Conservation (phyloP, 306 rosid species). For the Quercus parvula region DNA sequence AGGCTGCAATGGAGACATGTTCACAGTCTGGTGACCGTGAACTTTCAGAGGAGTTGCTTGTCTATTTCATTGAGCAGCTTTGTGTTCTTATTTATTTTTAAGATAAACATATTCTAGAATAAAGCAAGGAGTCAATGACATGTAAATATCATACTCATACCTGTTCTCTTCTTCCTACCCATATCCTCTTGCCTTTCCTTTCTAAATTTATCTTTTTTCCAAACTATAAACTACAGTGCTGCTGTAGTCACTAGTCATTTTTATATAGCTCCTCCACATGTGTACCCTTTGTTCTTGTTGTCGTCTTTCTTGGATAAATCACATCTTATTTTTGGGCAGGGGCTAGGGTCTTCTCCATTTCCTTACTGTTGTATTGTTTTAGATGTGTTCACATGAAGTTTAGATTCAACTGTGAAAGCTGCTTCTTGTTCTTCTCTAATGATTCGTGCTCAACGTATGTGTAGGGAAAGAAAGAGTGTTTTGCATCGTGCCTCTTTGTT, state of each 20-base stretch:
- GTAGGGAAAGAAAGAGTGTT: slow-evolving; percentile 99
- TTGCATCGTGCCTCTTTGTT: slow-evolving; percentile 95
- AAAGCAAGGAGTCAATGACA: not conserved
- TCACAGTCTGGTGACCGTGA: slow-evolving; percentile 98
- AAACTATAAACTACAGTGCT: not conserved
- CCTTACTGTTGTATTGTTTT: not conserved
- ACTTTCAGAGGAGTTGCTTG: slow-evolving; percentile 96
- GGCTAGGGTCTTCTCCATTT: not conserved
- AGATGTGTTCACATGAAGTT: not conserved
- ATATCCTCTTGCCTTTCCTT: not conserved
- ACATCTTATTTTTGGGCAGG: not conserved
- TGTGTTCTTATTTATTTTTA: not conserved
- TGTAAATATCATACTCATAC: not conserved
- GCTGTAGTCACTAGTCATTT: not conserved
- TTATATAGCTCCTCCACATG: not conserved
- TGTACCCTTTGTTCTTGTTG: too few relatives aligned
- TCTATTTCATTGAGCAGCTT: slow-evolving; percentile 26
- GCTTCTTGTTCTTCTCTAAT: not conserved
- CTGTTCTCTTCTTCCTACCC: not conserved
- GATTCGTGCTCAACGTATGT: not conserved
- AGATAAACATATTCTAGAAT: not conserved
- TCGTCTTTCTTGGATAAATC: slow-evolving; percentile 30
- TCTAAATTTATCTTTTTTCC: not conserved
- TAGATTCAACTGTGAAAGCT: not conserved
- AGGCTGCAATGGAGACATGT: slow-evolving; percentile 99